Percentiles rank a stretch among this genome's conserved stretches.
phyloP scores from a whole-genome alignment of 495 filamentous ascomycete species.

The Recurvomyces mirabilis region DNA sequence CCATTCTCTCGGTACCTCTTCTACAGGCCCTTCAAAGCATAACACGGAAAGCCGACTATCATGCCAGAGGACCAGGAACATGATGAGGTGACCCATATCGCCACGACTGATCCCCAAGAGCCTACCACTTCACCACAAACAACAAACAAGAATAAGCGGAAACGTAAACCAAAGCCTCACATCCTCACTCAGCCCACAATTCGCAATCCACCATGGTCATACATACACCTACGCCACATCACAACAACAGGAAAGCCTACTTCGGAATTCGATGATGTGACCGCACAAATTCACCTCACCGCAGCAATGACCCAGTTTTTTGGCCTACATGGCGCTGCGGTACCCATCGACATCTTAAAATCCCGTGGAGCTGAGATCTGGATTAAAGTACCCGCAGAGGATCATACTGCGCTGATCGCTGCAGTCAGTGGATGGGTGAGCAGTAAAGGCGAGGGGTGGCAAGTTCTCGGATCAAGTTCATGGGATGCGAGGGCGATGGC shows the following conservation, averaged over 20 bases:
- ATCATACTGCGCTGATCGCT: slow-evolving; percentile 53
- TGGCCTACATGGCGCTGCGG: slow-evolving; percentile 62
- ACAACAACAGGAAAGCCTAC: background rate
- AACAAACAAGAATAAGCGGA: slow-evolving; percentile 19
- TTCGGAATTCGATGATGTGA: slow-evolving; percentile 53
- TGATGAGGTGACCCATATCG: too few species aligned
- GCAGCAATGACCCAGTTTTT: slow-evolving; percentile 69
- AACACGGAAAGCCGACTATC: too few species aligned
- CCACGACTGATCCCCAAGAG: too few species aligned
- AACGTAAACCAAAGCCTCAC: slow-evolving; percentile 17
- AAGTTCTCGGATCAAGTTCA: slow-evolving; percentile 44
- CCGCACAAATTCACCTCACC: slow-evolving; percentile 59
- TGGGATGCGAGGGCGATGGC: slow-evolving; percentile 40
- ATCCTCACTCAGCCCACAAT: slow-evolving; percentile 24
- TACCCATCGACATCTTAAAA: slow-evolving; percentile 71
- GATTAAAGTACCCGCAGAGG: slow-evolving; percentile 63
- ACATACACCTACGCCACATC: slow-evolving; percentile 29
- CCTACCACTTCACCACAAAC: too few species aligned
- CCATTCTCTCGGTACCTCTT: too few species aligned
- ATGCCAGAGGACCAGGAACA: too few species aligned
- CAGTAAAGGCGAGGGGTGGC: slow-evolving; percentile 40
- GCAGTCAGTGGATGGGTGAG: slow-evolving; percentile 54
- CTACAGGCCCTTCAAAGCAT: too few species aligned
- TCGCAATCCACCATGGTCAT: slow-evolving; percentile 23
- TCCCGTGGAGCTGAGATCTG: slow-evolving; percentile 46